These are phyloP conservation scores for Centella asiatica DNA, from an alignment of 129 eudicot species.

Conservation along the genomic window DNA sequence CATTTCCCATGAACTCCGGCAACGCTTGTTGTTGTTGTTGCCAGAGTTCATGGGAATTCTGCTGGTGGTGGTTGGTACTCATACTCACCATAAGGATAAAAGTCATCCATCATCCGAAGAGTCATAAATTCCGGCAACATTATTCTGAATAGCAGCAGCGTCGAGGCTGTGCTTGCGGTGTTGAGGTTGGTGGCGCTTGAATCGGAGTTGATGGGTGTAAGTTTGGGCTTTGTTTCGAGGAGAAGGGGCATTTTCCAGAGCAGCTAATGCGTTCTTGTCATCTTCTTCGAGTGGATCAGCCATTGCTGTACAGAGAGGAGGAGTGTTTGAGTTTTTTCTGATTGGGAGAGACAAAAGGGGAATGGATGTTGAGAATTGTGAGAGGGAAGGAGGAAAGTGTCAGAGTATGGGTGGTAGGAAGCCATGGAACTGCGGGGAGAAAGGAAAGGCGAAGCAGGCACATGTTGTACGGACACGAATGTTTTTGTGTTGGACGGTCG, in stretches of 20 bases:
- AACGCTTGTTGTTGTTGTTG: conserved; percentile 22
- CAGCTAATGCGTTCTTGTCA: conserved; percentile 51
- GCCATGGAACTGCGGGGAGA: conserved; percentile 16
- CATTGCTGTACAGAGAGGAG: neutral
- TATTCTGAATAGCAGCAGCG: conserved; percentile 27
- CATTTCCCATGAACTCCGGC: conserved; percentile 62
- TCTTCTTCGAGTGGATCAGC: conserved; percentile 51
- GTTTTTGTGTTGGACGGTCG: too few relatives aligned
- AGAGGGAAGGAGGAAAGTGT: conserved; percentile 11
- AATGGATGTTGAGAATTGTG: neutral
- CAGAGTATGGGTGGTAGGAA: conserved; percentile 3
- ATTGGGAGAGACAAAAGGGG: neutral
- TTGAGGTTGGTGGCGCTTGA: conserved; percentile 39
- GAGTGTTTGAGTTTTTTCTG: neutral
- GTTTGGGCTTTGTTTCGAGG: conserved; percentile 47
- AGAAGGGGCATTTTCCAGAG: conserved; percentile 40
- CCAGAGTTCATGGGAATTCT: neutral
- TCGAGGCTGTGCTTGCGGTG: conserved; percentile 84
- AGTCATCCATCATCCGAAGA: conserved; percentile 50
- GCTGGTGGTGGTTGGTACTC: conserved; percentile 2
- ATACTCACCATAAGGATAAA: conserved; percentile 23
- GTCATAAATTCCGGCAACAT: conserved; percentile 11
- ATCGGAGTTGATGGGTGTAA: conserved; percentile 60
- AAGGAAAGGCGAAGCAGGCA: conserved; percentile 25
- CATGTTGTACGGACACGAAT: conserved; percentile 29